Base-by-base conservation (phyloP, 139 green algal genomes). In the Edaphochlamys debaryana region DNA sequence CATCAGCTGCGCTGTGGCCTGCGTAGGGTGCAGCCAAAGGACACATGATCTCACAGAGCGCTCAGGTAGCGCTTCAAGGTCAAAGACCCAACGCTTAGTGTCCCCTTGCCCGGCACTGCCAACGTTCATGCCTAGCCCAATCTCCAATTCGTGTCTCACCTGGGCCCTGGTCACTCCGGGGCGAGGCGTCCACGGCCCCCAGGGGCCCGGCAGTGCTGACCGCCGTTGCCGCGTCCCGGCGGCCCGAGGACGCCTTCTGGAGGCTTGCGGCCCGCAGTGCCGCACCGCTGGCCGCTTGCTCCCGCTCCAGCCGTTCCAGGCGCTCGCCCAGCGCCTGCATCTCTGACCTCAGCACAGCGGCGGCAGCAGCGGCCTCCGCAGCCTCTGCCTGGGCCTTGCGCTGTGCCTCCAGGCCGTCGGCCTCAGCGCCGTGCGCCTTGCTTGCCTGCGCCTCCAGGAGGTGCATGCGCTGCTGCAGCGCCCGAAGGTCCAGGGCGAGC, bases 381-480 rank as follows among this genome's bases (percentile, higher is more conserved):
- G 54, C 17, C 2, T 13, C 4, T 17, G 30, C 60, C 2, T 40
- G 9, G 0, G 42, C 13, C 0, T 29, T 4, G 8, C 30, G 40
- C 68, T 74, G 68, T 41, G 0, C 25, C 27, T 58, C 40, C 68
- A 25, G 9, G 11, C 11, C 25, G 3, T 17, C 0, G 11, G n/a
- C 3, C 23, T 40, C 40, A 74, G 6, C 9, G 9, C n/a, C n/a
- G n/a, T n/a, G n/a, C n/a, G n/a, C n/a, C n/a, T n/a, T n/a, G n/a
- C n/a, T n/a, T n/a, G n/a, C n/a, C n/a, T n/a, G 13, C 19, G 1
- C 36, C 37, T 76, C 78, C 66, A 68, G n/a, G 27, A 27, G 3
- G 48, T 69, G 45, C 77, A 83, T 9, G 15, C 77, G 77, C 42
- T 32, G 19, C 78, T 67, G 54, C 48, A 84, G 36, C 23, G 34